Conservation (phyloP, 805 yeast genomes). For the Schizosaccharomyces pombe region ASM294v3 CU329670.1:3490001-3490500, state of each 20-base stretch:
- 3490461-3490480: conserved; percentile 25
- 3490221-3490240: conserved; percentile 39
- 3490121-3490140: conserved; percentile 64
- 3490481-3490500: conserved; percentile 37
- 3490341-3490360: neutral
- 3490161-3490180: conserved; percentile 68
- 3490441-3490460: neutral
- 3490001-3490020: conserved; percentile 49
- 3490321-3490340: neutral
- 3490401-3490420: neutral
- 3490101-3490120: conserved; percentile 50
- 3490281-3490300: neutral
- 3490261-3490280: conserved; percentile 20
- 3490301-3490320: conserved; percentile 6
- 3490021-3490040: conserved; percentile 45
- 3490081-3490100: conserved; percentile 82
- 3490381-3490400: neutral
- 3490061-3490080: conserved; percentile 64
- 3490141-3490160: conserved; percentile 59
- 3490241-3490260: conserved; percentile 23
- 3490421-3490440: neutral
- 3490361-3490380: neutral
- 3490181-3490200: conserved; percentile 34
- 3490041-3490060: conserved; percentile 46
- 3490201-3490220: conserved; percentile 28